Base-by-base conservation (phyloP, 2,329 filamentous ascomycete genomes). In the Metarhizium humberi region DNA sequence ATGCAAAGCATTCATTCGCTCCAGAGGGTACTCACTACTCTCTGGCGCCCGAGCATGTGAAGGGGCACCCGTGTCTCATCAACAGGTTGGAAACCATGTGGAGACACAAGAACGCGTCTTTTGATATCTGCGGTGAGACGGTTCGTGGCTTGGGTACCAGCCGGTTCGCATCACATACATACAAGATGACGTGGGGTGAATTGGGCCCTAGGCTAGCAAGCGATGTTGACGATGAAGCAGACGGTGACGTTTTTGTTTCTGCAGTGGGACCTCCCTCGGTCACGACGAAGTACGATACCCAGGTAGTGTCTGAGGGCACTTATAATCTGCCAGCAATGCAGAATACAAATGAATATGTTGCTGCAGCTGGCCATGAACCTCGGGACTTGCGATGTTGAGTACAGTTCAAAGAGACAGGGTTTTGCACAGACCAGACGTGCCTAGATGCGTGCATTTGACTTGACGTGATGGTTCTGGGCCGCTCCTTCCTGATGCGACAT, bases 81-180 rank as follows among this genome's bases (percentile, higher is more conserved):
- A 25, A 7, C 6, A 45, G 18, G n/a, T 16, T 45, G 11, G n/a
- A 14, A 25, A 18, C n/a, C 8, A 16, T 16, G 11, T 45, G 42
- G 42, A 20, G 42, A 45, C n/a, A 18, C 42, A 45, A 40, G 42
- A 32, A 40, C 29, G 29, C 40, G 29, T n/a, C 47, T 54, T 47
- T 32, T 34, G 50, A 49, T 29, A 42, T 42, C 45, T 54, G 52
- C 52, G 48, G 38, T 52, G 45, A 54, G 52, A 54, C 45, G 52
- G 45, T 42, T 45, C 36, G 36, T 34, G 46, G 25, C 7, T 32
- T 53, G 34, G 18, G n/a, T 34, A 36, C 4, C n/a, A 20, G 18
- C 16, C 34, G n/a, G 25, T 38, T 49, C 13, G 49, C 49, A 36
- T 38, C 13, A 18, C 18, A 18, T 18, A 32, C 49, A 36, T 38